Conservation (phyloP, 176 grass and related monocot genomes). For the Tuctoria greenei region DNA sequence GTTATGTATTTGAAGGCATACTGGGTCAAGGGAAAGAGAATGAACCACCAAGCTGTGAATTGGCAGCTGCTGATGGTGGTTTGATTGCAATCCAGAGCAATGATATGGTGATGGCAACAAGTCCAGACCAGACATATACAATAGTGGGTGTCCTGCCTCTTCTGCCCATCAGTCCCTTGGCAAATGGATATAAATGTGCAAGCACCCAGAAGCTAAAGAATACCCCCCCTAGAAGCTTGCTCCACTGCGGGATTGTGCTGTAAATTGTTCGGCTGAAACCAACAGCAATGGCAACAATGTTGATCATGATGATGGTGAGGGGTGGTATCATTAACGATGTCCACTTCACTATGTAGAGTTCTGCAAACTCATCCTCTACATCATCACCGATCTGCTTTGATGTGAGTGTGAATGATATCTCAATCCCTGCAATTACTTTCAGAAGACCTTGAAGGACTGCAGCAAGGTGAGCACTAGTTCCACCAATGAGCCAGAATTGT, state of each 20-base stretch:
- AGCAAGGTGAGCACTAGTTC: slow-evolving; percentile 89
- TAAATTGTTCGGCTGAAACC: slow-evolving; percentile 90
- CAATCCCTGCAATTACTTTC: slow-evolving; percentile 89
- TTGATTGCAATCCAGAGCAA: slow-evolving; percentile 92
- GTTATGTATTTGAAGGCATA: slow-evolving; percentile 28
- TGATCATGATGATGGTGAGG: slow-evolving; percentile 93
- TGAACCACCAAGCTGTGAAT: slow-evolving; percentile 72
- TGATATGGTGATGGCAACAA: slow-evolving; percentile 86
- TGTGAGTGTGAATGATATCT: slow-evolving; percentile 96
- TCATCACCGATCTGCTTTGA: slow-evolving; percentile 77
- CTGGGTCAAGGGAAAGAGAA: slow-evolving; percentile 83
- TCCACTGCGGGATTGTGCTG: slow-evolving; percentile 94
- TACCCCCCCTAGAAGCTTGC: slow-evolving; percentile 95
- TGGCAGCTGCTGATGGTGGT: slow-evolving; percentile 60
- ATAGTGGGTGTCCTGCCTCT: slow-evolving; percentile 96
- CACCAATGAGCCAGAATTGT: slow-evolving; percentile 98
- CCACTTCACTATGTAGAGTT: slow-evolving; percentile 89
- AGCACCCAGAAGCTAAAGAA: slow-evolving; percentile 99
- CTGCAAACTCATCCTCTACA: slow-evolving; percentile 78
- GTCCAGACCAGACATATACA: slow-evolving; percentile 90
- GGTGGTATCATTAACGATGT: slow-evolving; percentile 93
- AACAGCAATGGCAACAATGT: slow-evolving; percentile 89
- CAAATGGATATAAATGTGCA: slow-evolving; percentile 93
- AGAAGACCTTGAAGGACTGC: slow-evolving; percentile 89
- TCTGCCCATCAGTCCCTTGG: slow-evolving; percentile 95